Evolutionary conservation across 768 basidiomycete genomes (phyloP).

Genomic region (Lactarius hatsudake): DNA sequence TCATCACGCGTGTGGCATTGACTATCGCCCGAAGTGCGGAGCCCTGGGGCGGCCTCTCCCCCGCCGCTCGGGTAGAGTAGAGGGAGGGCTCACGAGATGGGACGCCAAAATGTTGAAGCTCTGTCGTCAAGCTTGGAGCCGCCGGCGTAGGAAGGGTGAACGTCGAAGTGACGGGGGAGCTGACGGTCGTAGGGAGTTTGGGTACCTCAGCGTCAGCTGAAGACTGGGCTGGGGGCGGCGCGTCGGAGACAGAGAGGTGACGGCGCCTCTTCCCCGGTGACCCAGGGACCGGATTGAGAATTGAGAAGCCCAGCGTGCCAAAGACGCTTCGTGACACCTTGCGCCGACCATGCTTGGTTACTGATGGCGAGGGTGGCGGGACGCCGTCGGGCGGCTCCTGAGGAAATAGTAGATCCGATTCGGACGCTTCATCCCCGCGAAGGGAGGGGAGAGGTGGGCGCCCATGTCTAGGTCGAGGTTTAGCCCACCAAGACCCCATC

Average conservation of each 20-base stretch:
- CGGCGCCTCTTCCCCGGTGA: conserved; percentile 26
- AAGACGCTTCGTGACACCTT: conserved; percentile 64
- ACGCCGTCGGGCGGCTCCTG: conserved; percentile 23
- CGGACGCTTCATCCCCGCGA: conserved; percentile 3
- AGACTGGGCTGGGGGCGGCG: background rate
- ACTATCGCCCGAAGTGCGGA: conserved; percentile 70
- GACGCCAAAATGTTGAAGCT: conserved; percentile 18
- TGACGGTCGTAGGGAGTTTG: conserved; percentile 2
- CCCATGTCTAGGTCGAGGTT: conserved; percentile 42
- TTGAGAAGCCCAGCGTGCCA: conserved; percentile 66
- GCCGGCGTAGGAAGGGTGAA: conserved; percentile 14
- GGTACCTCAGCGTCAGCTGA: background rate
- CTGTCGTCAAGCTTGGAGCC: conserved; percentile 24
- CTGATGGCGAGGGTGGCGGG: conserved; percentile 22
- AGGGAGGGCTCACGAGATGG: conserved; percentile 26
- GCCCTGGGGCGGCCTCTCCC: conserved; percentile 49
- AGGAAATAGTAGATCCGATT: conserved; percentile 19
- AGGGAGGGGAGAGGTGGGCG: conserved; percentile 26
- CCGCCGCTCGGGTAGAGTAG: conserved; percentile 14
- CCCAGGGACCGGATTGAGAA: conserved; percentile 47
- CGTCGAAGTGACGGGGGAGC: conserved; percentile 19
- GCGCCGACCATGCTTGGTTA: conserved; percentile 34
- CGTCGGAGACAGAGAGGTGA: conserved; percentile 14
- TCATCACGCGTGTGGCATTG: conserved; percentile 87
- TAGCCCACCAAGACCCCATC: conserved; percentile 75